Conservation (phyloP, 805 yeast genomes). For the Candida caryicola region DNA sequence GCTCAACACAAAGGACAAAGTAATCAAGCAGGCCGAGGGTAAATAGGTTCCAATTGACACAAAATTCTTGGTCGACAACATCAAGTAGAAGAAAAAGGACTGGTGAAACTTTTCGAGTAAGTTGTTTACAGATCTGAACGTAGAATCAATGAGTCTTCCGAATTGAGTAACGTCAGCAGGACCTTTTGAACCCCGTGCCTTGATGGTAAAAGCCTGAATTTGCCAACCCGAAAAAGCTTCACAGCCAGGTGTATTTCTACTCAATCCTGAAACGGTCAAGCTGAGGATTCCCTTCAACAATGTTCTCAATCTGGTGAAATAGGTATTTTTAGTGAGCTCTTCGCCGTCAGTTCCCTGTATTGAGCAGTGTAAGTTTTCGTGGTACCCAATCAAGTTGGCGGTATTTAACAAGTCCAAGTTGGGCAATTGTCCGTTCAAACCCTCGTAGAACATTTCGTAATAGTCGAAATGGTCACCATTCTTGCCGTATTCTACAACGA, state of each 20-base stretch:
- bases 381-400: conserved; percentile 67
- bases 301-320: conserved; percentile 54
- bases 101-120: conserved; percentile 94
- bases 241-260: conserved; percentile 56
- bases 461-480: conserved; percentile 66
- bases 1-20: conserved; percentile 66
- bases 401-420: conserved; percentile 86
- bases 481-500: conserved; percentile 76
- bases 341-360: conserved; percentile 57
- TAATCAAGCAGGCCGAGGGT: conserved; percentile 76
- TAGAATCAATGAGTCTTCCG: conserved; percentile 86
- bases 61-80: conserved; percentile 73
- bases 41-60: conserved; percentile 92
- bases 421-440: conserved; percentile 93
- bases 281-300: conserved; percentile 64
- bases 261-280: conserved; percentile 68
- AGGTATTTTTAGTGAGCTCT: conserved; percentile 46
- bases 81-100: conserved; percentile 86
- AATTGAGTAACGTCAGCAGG: conserved; percentile 80
- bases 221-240: conserved; percentile 97
- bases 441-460: conserved; percentile 76
- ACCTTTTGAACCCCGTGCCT: conserved; percentile 59
- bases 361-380: conserved; percentile 70
- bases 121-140: conserved; percentile 86
- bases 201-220: conserved; percentile 81